Evolutionary conservation across 352 stramenopile genomes (phyloP).

Genomic region (Blastocystis sp.): DNA sequence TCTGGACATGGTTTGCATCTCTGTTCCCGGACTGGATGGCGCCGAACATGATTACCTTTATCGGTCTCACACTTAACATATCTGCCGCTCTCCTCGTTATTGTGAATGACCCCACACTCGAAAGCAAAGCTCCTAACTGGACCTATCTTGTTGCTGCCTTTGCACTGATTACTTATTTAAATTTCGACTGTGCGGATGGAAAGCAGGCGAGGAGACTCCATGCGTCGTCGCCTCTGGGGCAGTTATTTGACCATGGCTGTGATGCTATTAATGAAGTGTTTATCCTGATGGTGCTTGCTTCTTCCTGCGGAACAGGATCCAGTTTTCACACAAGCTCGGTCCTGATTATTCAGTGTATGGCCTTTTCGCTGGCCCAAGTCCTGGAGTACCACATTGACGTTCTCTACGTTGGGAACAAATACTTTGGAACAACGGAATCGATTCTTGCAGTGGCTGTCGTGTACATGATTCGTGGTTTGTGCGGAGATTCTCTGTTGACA

Average conservation of each 20-base stretch:
- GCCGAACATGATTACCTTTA: slow-evolving; percentile 58
- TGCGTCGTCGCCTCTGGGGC: slow-evolving; percentile 85
- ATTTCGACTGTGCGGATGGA: slow-evolving; percentile 95
- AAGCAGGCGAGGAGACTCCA: slow-evolving; percentile 91
- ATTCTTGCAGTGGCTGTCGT: slow-evolving; percentile 13
- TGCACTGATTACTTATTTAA: slow-evolving; percentile 81
- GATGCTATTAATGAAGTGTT: slow-evolving; percentile 61
- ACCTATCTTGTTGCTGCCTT: slow-evolving; percentile 21
- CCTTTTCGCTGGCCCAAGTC: slow-evolving; percentile 30
- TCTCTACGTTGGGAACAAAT: slow-evolving; percentile 30
- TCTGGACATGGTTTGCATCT: slow-evolving; percentile 36
- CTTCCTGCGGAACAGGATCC: slow-evolving; percentile 12
- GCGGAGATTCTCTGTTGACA: background rate
- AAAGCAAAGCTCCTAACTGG: slow-evolving; percentile 13
- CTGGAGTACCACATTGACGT: slow-evolving; percentile 51
- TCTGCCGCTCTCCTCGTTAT: slow-evolving; percentile 4
- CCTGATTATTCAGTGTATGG: slow-evolving; percentile 48
- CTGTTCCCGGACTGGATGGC: slow-evolving; percentile 48
- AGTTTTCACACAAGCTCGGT: background rate
- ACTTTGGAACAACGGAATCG: slow-evolving; percentile 44
- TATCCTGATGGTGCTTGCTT: slow-evolving; percentile 27
- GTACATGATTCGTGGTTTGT: background rate
- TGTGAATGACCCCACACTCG: slow-evolving; percentile 16
- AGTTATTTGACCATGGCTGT: slow-evolving; percentile 93
- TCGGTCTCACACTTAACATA: slow-evolving; percentile 37